These are phyloP conservation scores for Aquilaria yunnanensis DNA, from an alignment of 345 rosid species.

Conservation along the genomic window DNA sequence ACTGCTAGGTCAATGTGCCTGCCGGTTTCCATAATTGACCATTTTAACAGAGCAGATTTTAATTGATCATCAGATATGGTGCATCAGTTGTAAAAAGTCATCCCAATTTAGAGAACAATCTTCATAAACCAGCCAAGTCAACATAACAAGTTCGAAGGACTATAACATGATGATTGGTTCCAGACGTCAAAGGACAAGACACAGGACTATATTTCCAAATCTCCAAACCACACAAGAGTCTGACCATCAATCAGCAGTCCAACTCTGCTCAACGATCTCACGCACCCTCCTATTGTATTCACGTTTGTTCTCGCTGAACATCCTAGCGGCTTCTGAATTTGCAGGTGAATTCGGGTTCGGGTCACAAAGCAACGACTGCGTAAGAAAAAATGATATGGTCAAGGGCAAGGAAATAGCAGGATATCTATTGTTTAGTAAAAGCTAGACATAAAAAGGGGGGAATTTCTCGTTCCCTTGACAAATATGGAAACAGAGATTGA, in stretches of 20 bases:
- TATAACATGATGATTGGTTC: slow-evolving; percentile 9
- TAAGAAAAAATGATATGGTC: not conserved
- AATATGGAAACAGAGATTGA: too few relatives aligned
- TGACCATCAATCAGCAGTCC: slow-evolving; percentile 74
- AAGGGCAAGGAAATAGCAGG: not conserved
- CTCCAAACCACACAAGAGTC: slow-evolving; percentile 9
- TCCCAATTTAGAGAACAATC: slow-evolving; percentile 13
- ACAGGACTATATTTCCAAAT: slow-evolving; percentile 16
- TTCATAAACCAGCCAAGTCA: slow-evolving; percentile 9
- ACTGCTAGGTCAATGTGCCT: too few relatives aligned
- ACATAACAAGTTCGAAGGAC: slow-evolving; percentile 13
- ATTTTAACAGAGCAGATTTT: too few relatives aligned
- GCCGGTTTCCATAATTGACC: too few relatives aligned
- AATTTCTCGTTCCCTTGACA: too few relatives aligned
- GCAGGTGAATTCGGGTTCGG: slow-evolving; percentile 98
- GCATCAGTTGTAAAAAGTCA: not conserved
- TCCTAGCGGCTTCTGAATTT: slow-evolving; percentile 95
- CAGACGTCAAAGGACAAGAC: slow-evolving; percentile 21
- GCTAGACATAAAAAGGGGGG: too few relatives aligned
- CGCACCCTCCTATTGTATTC: slow-evolving; percentile 90
- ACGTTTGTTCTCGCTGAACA: slow-evolving; percentile 93
- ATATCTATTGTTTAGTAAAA: too few relatives aligned
- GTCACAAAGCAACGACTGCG: slow-evolving; percentile 89
- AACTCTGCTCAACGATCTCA: slow-evolving; percentile 87
- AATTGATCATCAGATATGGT: too few relatives aligned